A percentile compares a stretch with the other conserved stretches of the same genome.
These are phyloP conservation scores for Salix viminalis DNA, from an alignment of 345 rosid species.

Conservation along the genomic window DNA sequence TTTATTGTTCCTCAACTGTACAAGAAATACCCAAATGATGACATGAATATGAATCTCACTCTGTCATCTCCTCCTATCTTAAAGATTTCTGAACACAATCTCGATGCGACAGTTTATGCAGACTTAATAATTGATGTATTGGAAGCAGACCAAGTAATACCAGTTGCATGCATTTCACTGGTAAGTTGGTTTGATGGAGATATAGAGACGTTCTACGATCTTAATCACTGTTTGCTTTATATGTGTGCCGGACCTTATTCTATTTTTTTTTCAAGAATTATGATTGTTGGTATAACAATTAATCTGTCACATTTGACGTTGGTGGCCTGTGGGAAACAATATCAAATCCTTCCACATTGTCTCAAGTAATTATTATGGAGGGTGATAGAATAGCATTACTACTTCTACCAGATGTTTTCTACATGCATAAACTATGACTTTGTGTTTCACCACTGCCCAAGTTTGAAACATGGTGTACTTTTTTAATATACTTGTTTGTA, in stretches of 20 bases:
- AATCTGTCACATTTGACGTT: too few relatives aligned
- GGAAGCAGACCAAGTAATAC: constrained; percentile 59
- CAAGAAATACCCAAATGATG: constrained; percentile 81
- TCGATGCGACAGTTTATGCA: constrained; percentile 69
- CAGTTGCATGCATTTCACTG: constrained; percentile 91
- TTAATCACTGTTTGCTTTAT: not conserved
- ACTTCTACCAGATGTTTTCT: too few relatives aligned
- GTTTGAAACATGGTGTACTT: too few relatives aligned
- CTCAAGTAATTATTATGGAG: too few relatives aligned
- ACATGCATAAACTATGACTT: too few relatives aligned
- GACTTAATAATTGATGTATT: constrained; percentile 73
- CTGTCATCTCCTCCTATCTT: constrained; percentile 78
- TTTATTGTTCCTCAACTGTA: constrained; percentile 84
- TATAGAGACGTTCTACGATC: not conserved
- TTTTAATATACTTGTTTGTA: too few relatives aligned
- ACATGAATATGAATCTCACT: constrained; percentile 76
- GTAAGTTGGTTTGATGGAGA: constrained; percentile 39
- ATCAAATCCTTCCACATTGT: too few relatives aligned
- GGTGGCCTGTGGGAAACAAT: too few relatives aligned
- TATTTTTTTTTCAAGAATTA: not conserved
- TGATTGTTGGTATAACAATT: not conserved
- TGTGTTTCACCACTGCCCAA: too few relatives aligned
- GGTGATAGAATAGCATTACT: too few relatives aligned
- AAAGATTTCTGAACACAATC: constrained; percentile 50
- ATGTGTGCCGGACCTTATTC: not conserved